These are phyloP conservation scores for Boletus austroedulis DNA, from an alignment of 1,284 basidiomycete species.

Conservation along the genomic window DNA sequence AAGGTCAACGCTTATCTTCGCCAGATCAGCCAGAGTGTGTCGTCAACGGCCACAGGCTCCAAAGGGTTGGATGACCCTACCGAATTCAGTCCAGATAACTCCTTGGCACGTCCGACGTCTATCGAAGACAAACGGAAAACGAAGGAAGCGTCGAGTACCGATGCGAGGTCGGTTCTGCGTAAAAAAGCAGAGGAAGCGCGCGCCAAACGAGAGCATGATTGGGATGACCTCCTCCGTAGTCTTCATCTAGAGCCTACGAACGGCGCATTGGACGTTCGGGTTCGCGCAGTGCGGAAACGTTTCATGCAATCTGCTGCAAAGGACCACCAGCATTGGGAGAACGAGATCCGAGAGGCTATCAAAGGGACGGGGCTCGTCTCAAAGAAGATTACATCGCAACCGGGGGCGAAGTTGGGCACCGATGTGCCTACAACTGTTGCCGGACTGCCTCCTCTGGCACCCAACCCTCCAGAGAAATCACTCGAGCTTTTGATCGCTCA, in stretches of 20 bases:
- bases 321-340: conserved; percentile 58
- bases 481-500: conserved; percentile 53
- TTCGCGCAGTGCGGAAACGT: conserved; percentile 51
- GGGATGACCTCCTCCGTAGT: conserved; percentile 54
- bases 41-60: conserved; percentile 34
- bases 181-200: conserved; percentile 57
- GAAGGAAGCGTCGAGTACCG: conserved; percentile 40
- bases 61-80: conserved; percentile 51
- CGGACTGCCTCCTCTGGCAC: conserved; percentile 38
- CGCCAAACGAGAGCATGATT: conserved; percentile 56
- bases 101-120: conserved; percentile 29
- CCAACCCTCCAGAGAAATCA: conserved; percentile 50
- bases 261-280: conserved; percentile 46
- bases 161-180: conserved; percentile 50
- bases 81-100: conserved; percentile 48
- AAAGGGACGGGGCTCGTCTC: conserved; percentile 51
- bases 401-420: conserved; percentile 25
- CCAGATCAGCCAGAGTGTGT: conserved; percentile 44
- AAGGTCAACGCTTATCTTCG: conserved; percentile 53
- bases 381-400: conserved; percentile 39
- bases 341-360: conserved; percentile 53
- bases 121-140: conserved; percentile 35
- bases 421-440: conserved; percentile 16
- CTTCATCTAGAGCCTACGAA: conserved; percentile 53
- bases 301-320: conserved; percentile 55